Evolutionary conservation across 208 protist species (phyloP), one percentile per base, ranked within the genome.

Genomic region (Angomonas deanei): DNA sequence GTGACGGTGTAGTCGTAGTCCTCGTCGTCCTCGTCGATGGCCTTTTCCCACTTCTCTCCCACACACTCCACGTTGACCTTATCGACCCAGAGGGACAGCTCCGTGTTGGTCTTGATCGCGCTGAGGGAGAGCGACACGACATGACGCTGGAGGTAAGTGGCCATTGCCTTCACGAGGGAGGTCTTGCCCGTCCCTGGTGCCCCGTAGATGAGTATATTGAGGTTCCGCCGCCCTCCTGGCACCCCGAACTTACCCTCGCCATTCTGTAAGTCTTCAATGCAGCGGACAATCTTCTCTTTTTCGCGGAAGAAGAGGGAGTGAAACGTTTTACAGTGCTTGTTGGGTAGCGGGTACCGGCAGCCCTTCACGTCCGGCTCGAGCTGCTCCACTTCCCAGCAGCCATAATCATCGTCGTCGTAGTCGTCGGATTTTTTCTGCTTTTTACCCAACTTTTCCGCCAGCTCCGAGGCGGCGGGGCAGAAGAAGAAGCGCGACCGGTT

Each of bases 121-220:
- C 70, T 58, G 59, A 97, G 82, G 10, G 82, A 79, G 2, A 97
- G 57, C 6, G 75, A 64, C 19, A 96, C 76, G 31, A 97, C 72
- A 58, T 92, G 62, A 8, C 93, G 86, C 28, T 61, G 49, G 36
- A 93, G 70, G 56, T 88, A 64, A 3, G 58, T 53, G n/a, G 93
- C 93, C 19, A 97, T 76, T 3, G 84, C 82, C 57, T 92, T 92
- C 21, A 96, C 81, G 38, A 94, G 70, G 28, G 82, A 89, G 13
- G 94, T 98, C 72, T 98, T 98, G 24, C 88, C 95, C 5, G 96
- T 98, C 0, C 97, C 97, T 10, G 96, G 93, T 21, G 92, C 79
- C 4, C 95, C 94, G 77, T 96, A 62, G 17, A 98, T 63, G 17
- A 97, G 83, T 28, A 96, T 72, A 28, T 76, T 79, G 1, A 97